Conservation (phyloP, 306 rosid species). For the Prunus fruticosa region DNA sequence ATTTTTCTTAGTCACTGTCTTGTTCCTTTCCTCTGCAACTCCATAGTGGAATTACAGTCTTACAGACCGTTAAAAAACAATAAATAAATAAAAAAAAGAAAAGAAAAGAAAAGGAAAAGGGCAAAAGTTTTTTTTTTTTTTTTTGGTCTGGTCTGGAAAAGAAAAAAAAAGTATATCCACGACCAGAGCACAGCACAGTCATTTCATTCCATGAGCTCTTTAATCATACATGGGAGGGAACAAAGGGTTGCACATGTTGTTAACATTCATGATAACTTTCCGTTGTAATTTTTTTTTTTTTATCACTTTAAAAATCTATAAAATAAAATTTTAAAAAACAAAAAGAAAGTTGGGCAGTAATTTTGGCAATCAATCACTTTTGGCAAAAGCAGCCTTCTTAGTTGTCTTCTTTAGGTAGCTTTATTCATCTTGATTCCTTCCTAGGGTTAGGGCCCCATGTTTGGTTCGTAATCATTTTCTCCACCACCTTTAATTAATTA, state of each 20-base stretch:
- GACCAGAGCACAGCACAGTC: background rate
- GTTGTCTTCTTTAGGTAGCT: constrained; percentile 5
- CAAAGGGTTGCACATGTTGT: background rate
- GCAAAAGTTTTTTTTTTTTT: too few relatives aligned
- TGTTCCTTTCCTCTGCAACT: background rate
- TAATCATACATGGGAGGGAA: background rate
- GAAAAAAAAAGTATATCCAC: background rate
- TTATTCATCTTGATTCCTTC: background rate
- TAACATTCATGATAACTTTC: constrained; percentile 1
- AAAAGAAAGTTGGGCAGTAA: background rate
- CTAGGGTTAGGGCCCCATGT: background rate
- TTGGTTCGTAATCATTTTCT: constrained; percentile 23
- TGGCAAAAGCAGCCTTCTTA: constrained; percentile 5
- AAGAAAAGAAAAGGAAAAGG: background rate
- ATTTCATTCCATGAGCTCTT: background rate
- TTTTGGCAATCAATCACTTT: background rate
- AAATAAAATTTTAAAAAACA: too few relatives aligned
- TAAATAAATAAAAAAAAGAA: background rate
- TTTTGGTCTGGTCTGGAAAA: too few relatives aligned
- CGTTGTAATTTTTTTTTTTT: too few relatives aligned
- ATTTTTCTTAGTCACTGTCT: background rate
- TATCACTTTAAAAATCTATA: too few relatives aligned
- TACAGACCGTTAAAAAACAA: background rate
- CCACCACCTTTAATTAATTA: constrained; percentile 9
- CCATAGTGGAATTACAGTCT: background rate